Evolutionary conservation across 257 asterid species (phyloP), one percentile per base, ranked within the genome.

Genomic region (Galeopsis tetrahit): DNA sequence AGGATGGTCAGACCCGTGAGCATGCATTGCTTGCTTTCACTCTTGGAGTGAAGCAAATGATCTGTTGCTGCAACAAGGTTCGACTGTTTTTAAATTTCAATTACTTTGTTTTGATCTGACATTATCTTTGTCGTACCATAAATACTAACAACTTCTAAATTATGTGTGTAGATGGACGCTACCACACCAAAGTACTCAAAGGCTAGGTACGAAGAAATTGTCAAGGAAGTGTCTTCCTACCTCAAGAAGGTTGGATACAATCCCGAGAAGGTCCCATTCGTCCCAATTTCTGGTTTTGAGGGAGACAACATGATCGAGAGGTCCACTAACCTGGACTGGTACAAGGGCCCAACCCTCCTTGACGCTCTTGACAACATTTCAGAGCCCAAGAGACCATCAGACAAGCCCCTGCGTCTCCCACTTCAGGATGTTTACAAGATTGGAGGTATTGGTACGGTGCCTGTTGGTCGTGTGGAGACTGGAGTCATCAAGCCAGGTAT

Each of bases 1-100:
- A 89, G 92, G 96, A 87, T 49, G 94, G 96, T 10, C 96, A 87
- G 88, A 89, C 94, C 68, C 90, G 96, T 77, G 93, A 89, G 85
- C 96, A 89, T 36, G 96, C 95, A 21, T 21, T 88, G 73, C 88
- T 90, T 75, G 92, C 96, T 49, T 90, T 88, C 80, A 90, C 96
- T 38, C 95, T 90, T 53, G 95, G 96, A 68, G 96, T 90, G 43
- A 88, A 71, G 86, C 96, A 90, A 42, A 90, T 88, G 95, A 88
- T 86, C 11, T 88, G 90, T 65, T 86, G 94, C 70, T 87, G 96
- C 35, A 87, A 87, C 87, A 87, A 87, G 96, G 94, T 85, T 31
- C 39, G n/a, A 7, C 1, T 9, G 0, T 6, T 9, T 34, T 2
- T 33, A 2, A 9, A 5, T 1, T 17, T 33, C 0, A 2, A 2